Evolutionary conservation across 164 flowering plant species (phyloP), one percentile per base, ranked within the genome.

Genomic region (Paratinospora sagittata): DNA sequence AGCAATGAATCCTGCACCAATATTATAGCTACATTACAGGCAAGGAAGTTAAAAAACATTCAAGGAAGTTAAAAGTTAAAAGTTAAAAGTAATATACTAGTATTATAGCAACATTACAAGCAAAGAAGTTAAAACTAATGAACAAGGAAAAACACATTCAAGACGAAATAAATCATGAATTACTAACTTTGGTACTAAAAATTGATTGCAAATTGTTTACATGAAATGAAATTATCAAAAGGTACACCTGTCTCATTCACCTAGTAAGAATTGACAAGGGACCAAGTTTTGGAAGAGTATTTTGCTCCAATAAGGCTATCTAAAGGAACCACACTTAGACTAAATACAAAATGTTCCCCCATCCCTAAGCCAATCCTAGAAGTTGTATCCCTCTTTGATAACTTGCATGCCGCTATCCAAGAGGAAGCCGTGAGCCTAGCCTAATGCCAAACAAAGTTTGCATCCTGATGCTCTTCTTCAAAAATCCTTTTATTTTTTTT

Each of bases 1-100:
- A 13, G 93, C 90, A 67, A 89, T 86, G 68, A 87, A 89, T 8
- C 93, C 93, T 89, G 85, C 45, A 73, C n/a, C n/a, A n/a, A n/a
- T n/a, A n/a, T n/a, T n/a, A n/a, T n/a, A n/a, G n/a, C 12, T 27
- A 27, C 33, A 63, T 45, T 8, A 14, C 17, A 66, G 12, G 14
- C 14, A 41, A 27, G 23, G 27, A 3, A 30, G 34, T 12, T 41
- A 73, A 61, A 9, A 30, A 30, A 30, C 34, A 30, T 30, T 30
- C 34, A 30, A 30, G 66, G 52, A 23, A 6, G 14, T n/a, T 33
- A 68, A n/a, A n/a, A n/a, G n/a, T n/a, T n/a, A n/a, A n/a, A n/a
- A n/a, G n/a, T n/a, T n/a, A n/a, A 47, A 11, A 58, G 9, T 16
- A 68, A 30, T 89, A 84, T 37, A 73, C 16, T 24, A 67, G 26